phyloP scores from a whole-genome alignment of 1,284 basidiomycete genomes.

The Leccinum cinnamomeum region DNA sequence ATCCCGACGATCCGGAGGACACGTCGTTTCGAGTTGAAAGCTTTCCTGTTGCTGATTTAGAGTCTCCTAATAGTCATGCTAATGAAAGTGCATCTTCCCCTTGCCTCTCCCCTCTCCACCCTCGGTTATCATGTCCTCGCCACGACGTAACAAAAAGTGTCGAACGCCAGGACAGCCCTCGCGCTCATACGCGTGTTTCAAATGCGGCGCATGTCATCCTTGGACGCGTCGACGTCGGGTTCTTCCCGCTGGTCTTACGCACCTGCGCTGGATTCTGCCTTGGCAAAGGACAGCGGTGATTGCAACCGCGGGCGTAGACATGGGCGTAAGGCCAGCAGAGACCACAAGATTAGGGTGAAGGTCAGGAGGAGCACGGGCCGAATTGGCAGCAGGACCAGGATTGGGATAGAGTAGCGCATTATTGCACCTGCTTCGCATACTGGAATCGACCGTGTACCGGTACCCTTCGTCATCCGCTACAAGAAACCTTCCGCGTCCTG shows the following conservation, averaged over 20 bases:
- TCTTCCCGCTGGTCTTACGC: slow-evolving; percentile 20
- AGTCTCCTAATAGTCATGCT: slow-evolving; percentile 68
- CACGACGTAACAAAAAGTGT: slow-evolving; percentile 34
- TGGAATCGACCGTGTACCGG: slow-evolving; percentile 26
- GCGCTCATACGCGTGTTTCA: slow-evolving; percentile 30
- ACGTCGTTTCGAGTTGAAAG: slow-evolving; percentile 57
- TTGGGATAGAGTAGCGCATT: not conserved
- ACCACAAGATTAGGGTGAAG: not conserved
- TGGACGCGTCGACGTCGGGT: slow-evolving; percentile 30
- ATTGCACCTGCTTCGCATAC: slow-evolving; percentile 9
- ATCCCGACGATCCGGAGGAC: slow-evolving; percentile 59
- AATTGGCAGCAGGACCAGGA: slow-evolving; percentile 6
- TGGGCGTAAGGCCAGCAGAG: slow-evolving; percentile 4
- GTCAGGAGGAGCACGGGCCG: not conserved
- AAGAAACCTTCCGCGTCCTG: slow-evolving; percentile 21
- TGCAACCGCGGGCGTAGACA: not conserved
- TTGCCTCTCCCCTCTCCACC: not conserved
- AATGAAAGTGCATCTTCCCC: slow-evolving; percentile 44
- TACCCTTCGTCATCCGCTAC: slow-evolving; percentile 26
- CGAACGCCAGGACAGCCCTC: slow-evolving; percentile 23
- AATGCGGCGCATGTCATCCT: slow-evolving; percentile 21
- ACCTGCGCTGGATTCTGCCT: not conserved
- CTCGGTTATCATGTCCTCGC: slow-evolving; percentile 3
- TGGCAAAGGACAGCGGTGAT: not conserved
- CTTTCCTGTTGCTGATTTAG: slow-evolving; percentile 62